Percentiles rank a stretch among this genome's conserved stretches.
Conservation (phyloP, 2,329 filamentous ascomycete species). For the Teratosphaeria pseudoeucalypti region DNA sequence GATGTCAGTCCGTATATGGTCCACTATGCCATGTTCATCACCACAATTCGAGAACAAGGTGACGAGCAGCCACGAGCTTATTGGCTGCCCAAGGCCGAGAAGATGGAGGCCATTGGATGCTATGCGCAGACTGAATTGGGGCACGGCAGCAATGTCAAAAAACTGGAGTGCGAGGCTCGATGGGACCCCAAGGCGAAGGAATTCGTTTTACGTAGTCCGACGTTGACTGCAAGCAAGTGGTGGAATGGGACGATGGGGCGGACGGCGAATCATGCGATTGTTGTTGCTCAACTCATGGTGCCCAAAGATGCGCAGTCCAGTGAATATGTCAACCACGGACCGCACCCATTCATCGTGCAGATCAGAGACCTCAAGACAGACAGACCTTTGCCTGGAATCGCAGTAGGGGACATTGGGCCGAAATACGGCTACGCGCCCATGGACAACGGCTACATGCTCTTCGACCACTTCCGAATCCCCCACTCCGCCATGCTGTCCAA, state of each 20-base stretch:
- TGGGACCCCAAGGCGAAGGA: slow-evolving; percentile 37
- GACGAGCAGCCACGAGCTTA: slow-evolving; percentile 37
- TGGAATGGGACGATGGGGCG: slow-evolving; percentile 45
- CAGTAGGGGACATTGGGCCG: slow-evolving; percentile 46
- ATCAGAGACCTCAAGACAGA: slow-evolving; percentile 41
- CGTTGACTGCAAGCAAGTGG: slow-evolving; percentile 44
- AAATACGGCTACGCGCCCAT: slow-evolving; percentile 43
- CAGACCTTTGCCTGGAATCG: slow-evolving; percentile 37
- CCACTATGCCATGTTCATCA: slow-evolving; percentile 42
- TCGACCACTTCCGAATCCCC: slow-evolving; percentile 37
- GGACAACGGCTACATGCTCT: slow-evolving; percentile 39
- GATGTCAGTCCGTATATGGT: slow-evolving; percentile 45
- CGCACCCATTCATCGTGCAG: slow-evolving; percentile 44
- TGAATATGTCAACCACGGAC: slow-evolving; percentile 37
- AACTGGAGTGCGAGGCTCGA: slow-evolving; percentile 38
- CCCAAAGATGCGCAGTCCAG: slow-evolving; percentile 24
- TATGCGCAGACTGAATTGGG: slow-evolving; percentile 35
- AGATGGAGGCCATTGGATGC: slow-evolving; percentile 37
- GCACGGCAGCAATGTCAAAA: slow-evolving; percentile 43
- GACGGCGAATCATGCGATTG: slow-evolving; percentile 46
- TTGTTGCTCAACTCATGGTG: slow-evolving; percentile 42
- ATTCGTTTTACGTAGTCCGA: slow-evolving; percentile 43
- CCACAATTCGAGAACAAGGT: slow-evolving; percentile 42
- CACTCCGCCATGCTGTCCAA: slow-evolving; percentile 40
- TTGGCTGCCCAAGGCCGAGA: slow-evolving; percentile 41